phyloP scores from a whole-genome alignment of 164 flowering plant species.

The Warburgia ugandensis region DNA sequence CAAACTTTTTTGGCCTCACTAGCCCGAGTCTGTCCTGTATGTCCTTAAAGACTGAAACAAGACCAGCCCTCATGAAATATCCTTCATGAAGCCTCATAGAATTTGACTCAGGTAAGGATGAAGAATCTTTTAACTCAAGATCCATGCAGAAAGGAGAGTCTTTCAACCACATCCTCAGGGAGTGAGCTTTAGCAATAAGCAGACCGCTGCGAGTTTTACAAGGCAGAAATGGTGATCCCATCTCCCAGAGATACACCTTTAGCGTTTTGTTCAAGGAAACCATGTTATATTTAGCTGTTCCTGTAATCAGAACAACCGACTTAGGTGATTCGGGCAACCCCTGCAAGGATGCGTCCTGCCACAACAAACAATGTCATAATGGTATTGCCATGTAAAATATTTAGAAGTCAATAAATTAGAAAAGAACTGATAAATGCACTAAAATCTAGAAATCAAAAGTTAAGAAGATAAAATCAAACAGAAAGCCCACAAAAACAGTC shows the following conservation, averaged over 20 bases:
- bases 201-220: constrained; percentile 74
- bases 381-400: no score
- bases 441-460: no score
- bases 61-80: constrained; percentile 79
- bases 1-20: constrained; percentile 79
- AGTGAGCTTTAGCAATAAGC: constrained; percentile 85
- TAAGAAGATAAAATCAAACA: no score
- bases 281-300: constrained; percentile 80
- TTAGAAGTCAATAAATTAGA: no score
- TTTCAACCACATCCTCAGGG: constrained; percentile 92
- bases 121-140: constrained; percentile 80
- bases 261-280: constrained; percentile 76
- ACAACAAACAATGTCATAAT: background rate
- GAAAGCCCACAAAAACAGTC: no score
- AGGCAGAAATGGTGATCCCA: constrained; percentile 97
- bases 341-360: constrained; percentile 90
- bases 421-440: no score
- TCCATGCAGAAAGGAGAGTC: constrained; percentile 96
- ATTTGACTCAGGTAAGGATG: constrained; percentile 61
- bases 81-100: constrained; percentile 88
- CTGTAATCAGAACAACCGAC: constrained; percentile 84
- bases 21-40: constrained; percentile 65
- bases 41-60: constrained; percentile 80
- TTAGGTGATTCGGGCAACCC: constrained; percentile 88
- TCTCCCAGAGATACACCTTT: constrained; percentile 91